phyloP scores from a whole-genome alignment of 345 rosid species.

The Sonneratia alba region DNA sequence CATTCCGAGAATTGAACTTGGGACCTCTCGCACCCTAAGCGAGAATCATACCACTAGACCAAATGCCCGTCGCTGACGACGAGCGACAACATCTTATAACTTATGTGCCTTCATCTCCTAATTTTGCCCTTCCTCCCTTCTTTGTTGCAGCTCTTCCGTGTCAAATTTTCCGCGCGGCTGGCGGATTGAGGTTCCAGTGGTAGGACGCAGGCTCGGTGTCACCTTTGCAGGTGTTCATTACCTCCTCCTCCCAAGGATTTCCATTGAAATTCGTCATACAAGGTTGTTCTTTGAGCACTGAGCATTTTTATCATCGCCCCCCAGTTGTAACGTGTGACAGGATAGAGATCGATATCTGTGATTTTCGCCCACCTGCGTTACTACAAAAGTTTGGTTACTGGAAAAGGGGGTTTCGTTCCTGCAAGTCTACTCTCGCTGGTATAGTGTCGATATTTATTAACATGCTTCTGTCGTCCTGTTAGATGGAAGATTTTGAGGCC shows the following conservation, averaged over 20 bases:
- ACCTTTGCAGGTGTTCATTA: too few relatives aligned
- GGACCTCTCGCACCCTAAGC: constrained; percentile 96
- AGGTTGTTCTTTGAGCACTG: too few relatives aligned
- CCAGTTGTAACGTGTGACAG: too few relatives aligned
- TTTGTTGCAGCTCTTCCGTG: neutral
- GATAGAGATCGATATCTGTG: too few relatives aligned
- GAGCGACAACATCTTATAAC: too few relatives aligned
- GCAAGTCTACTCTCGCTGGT: neutral
- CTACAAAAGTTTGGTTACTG: neutral
- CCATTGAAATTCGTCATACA: too few relatives aligned
- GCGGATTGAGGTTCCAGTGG: neutral
- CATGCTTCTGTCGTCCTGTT: neutral
- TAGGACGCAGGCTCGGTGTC: too few relatives aligned
- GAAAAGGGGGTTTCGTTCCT: neutral
- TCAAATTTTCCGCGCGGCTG: neutral
- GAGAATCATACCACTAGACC: constrained; percentile 94
- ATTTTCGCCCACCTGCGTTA: neutral
- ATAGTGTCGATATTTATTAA: neutral
- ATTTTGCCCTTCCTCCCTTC: too few relatives aligned
- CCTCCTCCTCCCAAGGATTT: neutral
- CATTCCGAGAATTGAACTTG: constrained; percentile 79
- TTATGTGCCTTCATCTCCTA: too few relatives aligned
- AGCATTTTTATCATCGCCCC: too few relatives aligned
- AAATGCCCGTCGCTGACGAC: constrained; percentile 33
- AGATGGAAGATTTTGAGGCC: constrained; percentile 7